Evolutionary conservation across 176 grass and related monocot genomes (phyloP), one percentile per base, ranked within the genome.

Genomic region (Chrysopogon serrulatus): DNA sequence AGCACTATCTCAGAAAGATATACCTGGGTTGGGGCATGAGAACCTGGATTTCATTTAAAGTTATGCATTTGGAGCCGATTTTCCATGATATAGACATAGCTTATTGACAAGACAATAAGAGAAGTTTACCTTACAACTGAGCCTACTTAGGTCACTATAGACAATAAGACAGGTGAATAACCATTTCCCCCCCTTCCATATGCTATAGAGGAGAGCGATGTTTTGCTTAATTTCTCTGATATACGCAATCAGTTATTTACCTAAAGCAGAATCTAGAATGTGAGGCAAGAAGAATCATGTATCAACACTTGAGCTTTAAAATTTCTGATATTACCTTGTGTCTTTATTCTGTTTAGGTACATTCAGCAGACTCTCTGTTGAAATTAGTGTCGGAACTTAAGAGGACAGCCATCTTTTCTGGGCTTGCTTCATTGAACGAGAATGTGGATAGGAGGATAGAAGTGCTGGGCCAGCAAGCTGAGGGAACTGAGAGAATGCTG

Each of bases 331-430:
- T 60, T 31, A 16, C 18, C 70, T 44, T 67, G 16, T 64, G 33
- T 47, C 76, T 51, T 79, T 19, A 42, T 69, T 83, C 54, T 83
- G 65, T 78, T 71, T 57, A 98, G 96, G 89, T 94, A 40, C 89
- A 95, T 88, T 87, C 96, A 54, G 91, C 93, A 8, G 96, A 98
- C 68, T 90, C 91, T 66, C 35, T 98, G 45, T 80, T 93, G 68
- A 98, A 98, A 81, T 53, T 98, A 86, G 93, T 98, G 16, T 92
- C 93, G 0, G 89, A 98, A 48, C 89, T 98, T 78, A 96, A 98
- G 85, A 94, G 90, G 69, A 96, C 91, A 37, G 96, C 96, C 31
- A 95, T 98, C 27, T 98, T 98, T 81, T 98, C 96, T 26, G 91
- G 96, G 67, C 92, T 96, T 61, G 91, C 82, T 76, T 93, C 93